Conservation (phyloP, 306 rosid genomes). For the Castanea crenata region DNA sequence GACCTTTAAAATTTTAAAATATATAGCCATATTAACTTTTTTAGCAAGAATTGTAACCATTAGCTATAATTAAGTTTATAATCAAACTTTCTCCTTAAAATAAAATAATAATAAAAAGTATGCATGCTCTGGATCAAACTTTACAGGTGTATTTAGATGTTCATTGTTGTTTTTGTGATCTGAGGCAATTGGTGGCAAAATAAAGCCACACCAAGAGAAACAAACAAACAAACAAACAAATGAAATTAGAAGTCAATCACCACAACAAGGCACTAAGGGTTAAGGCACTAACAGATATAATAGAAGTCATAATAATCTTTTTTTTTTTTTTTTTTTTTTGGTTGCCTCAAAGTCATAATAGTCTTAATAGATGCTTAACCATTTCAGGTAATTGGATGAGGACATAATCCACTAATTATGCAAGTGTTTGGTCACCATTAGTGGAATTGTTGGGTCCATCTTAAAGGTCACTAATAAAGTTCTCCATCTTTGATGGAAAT, state of each 20-base stretch:
- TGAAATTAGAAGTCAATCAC: not conserved
- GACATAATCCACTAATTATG: slow-evolving; percentile 11
- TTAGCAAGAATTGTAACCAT: no score
- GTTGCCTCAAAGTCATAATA: no score
- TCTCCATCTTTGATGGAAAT: slow-evolving; percentile 20
- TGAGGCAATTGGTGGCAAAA: no score
- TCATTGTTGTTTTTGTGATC: no score
- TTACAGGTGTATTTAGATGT: no score
- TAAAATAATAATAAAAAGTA: no score
- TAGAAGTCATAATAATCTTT: not conserved
- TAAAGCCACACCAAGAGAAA: not conserved
- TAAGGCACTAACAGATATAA: not conserved
- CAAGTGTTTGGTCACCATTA: slow-evolving; percentile 7
- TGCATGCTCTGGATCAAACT: no score
- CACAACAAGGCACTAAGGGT: not conserved
- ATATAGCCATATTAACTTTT: no score
- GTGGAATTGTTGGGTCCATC: slow-evolving; percentile 24
- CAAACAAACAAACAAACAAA: not conserved
- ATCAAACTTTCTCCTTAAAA: no score
- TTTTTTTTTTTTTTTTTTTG: no score
- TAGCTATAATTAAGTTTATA: no score
- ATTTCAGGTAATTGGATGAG: slow-evolving; percentile 22
- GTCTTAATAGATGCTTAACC: not conserved
- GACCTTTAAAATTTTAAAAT: no score
- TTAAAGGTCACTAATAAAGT: slow-evolving; percentile 14